Evolutionary conservation across 495 filamentous ascomycete species (phyloP).

Genomic region (Aspergillus wentii): DNA sequence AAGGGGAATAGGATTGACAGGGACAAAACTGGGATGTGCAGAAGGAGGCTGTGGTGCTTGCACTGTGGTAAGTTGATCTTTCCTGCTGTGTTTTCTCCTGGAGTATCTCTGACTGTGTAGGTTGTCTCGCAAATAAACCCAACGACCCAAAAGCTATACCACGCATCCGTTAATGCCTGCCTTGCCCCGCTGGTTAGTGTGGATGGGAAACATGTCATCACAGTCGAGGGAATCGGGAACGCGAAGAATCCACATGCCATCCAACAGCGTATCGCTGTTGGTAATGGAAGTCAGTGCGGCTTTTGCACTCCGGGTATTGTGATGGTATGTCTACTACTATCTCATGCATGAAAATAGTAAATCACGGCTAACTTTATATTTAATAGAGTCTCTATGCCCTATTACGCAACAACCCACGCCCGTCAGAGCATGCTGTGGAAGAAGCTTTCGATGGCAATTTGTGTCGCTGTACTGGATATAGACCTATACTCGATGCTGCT

Average conservation of each 20-base stretch:
- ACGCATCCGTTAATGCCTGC: constrained; percentile 92
- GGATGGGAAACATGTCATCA: constrained; percentile 98
- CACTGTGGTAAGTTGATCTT: constrained; percentile 62
- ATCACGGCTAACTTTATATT: too few species aligned
- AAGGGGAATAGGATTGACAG: constrained; percentile 66
- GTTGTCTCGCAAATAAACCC: too few species aligned
- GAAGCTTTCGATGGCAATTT: constrained; percentile 81
- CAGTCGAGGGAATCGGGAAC: constrained; percentile 94
- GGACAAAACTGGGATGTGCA: constrained; percentile 72
- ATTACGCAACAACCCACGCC: constrained; percentile 37
- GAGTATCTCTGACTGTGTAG: too few species aligned
- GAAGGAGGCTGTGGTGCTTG: constrained; percentile 97
- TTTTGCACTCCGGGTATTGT: constrained; percentile 98
- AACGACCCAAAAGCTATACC: constrained; percentile 80
- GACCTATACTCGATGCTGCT: constrained; percentile 91
- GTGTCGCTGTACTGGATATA: constrained; percentile 92
- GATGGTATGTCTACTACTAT: too few species aligned
- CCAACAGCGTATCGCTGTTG: constrained; percentile 84
- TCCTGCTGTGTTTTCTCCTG: constrained; percentile 18
- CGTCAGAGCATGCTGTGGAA: constrained; percentile 69
- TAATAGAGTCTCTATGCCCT: constrained; percentile 69
- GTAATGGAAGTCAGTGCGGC: constrained; percentile 64
- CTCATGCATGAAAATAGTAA: too few species aligned
- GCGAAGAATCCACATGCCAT: constrained; percentile 82
- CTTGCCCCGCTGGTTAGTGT: constrained; percentile 87